phyloP scores from a whole-genome alignment of 257 asterid genomes.

The Solanum medicagineum region DNA sequence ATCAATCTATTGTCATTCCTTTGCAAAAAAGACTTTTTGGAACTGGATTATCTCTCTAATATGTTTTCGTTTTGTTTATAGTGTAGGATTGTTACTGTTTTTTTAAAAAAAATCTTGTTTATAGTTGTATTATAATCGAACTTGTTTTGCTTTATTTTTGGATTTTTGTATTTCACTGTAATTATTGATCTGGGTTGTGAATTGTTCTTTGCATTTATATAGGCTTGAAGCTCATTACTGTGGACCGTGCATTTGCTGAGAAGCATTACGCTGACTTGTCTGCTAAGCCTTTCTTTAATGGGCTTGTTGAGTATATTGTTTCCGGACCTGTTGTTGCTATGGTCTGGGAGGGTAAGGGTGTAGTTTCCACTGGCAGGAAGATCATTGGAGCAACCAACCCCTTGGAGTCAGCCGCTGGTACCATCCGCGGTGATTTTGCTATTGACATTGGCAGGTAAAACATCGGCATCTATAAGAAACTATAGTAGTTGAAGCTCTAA shows the following conservation, averaged over 20 bases:
- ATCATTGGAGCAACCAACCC: constrained; percentile 98
- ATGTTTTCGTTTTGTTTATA: background rate
- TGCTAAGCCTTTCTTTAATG: constrained; percentile 76
- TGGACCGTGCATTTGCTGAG: constrained; percentile 85
- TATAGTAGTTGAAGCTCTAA: background rate
- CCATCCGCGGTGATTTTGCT: constrained; percentile 92
- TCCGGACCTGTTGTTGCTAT: constrained; percentile 97
- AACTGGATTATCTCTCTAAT: background rate
- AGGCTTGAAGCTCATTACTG: constrained; percentile 78
- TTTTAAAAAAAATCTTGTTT: background rate
- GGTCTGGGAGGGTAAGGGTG: constrained; percentile 98
- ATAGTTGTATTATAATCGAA: too few species aligned
- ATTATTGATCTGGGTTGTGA: background rate
- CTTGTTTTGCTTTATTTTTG: background rate
- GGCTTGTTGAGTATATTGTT: constrained; percentile 74
- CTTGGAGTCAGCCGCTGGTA: constrained; percentile 85
- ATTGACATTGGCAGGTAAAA: constrained; percentile 79
- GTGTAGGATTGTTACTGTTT: background rate
- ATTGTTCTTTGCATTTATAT: background rate
- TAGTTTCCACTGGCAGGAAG: constrained; percentile 82
- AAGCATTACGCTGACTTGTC: constrained; percentile 88
- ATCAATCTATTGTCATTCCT: background rate
- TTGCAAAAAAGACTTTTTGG: too few species aligned
- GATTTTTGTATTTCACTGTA: background rate
- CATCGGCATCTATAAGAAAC: background rate